Conservation (phyloP, 352 stramenopile genomes). For the Lagenidium giganteum region DNA sequence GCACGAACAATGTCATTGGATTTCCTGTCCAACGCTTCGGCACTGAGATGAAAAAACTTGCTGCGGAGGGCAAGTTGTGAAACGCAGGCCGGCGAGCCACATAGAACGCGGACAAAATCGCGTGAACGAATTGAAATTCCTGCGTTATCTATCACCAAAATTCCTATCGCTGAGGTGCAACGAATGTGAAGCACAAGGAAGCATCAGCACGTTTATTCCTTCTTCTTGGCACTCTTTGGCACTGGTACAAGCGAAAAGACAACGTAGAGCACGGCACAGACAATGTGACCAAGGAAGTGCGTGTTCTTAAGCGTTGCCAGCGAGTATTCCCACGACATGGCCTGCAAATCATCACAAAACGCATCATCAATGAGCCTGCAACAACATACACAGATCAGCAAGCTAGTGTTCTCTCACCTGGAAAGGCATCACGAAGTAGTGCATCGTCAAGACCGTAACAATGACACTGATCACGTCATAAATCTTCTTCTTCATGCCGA, state of each 20-base stretch:
- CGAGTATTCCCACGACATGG: slow-evolving; percentile 69
- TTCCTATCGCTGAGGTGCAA: no score
- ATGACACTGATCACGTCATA: slow-evolving; percentile 59
- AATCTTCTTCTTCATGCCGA: slow-evolving; percentile 30
- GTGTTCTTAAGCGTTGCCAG: slow-evolving; percentile 56
- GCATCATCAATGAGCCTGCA: background rate
- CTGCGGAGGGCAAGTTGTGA: slow-evolving; percentile 35
- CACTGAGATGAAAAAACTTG: slow-evolving; percentile 46
- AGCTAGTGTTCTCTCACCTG: slow-evolving; percentile 21
- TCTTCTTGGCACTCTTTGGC: slow-evolving; percentile 53
- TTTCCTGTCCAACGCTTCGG: slow-evolving; percentile 82
- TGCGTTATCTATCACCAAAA: no score
- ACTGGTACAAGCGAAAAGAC: slow-evolving; percentile 60
- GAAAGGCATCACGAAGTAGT: slow-evolving; percentile 75
- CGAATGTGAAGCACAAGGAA: no score
- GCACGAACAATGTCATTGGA: slow-evolving; percentile 90
- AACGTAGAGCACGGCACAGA: slow-evolving; percentile 55
- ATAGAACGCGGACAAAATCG: no score
- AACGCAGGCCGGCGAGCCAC: no score
- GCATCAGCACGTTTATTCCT: no score
- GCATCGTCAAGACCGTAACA: slow-evolving; percentile 52
- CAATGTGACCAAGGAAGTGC: slow-evolving; percentile 68
- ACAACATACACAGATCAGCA: slow-evolving; percentile 4
- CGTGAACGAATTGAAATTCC: no score
- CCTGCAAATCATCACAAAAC: slow-evolving; percentile 11